A percentile compares a stretch with the other conserved stretches of the same genome.
phyloP scores from a whole-genome alignment of 257 asterid genomes.

The Thymus quinquecostatus region DNA sequence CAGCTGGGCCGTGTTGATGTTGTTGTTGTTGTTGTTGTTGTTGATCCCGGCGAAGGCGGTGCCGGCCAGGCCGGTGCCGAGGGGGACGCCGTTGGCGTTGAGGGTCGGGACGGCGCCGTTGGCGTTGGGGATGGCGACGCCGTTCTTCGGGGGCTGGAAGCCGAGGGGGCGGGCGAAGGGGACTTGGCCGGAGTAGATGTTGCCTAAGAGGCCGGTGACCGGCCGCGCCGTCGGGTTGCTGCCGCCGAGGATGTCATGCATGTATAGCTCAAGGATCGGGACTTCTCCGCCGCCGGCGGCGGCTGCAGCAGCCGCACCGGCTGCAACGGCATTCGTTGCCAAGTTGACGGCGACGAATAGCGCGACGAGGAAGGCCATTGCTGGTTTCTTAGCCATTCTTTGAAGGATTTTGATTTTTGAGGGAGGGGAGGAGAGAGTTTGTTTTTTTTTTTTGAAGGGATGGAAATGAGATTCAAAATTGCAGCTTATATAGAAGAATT shows the following conservation, averaged over 20 bases:
- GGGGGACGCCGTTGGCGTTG: constrained; percentile 68
- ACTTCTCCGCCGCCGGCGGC: neutral
- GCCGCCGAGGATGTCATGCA: constrained; percentile 95
- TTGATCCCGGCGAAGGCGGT: constrained; percentile 37
- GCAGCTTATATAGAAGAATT: neutral
- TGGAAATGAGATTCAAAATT: neutral
- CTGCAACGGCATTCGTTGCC: constrained; percentile 32
- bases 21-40: constrained; percentile 20
- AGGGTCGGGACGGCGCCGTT: constrained; percentile 81
- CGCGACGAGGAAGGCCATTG: constrained; percentile 29
- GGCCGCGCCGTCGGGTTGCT: constrained; percentile 89
- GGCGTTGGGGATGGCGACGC: constrained; percentile 81
- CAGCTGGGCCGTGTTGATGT: constrained; percentile 36
- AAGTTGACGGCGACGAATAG: constrained; percentile 31
- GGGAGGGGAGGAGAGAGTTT: neutral
- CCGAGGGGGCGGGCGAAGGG: constrained; percentile 96
- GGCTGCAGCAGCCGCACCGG: constrained; percentile 28
- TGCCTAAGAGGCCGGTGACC: constrained; percentile 79
- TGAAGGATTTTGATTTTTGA: constrained; percentile 3
- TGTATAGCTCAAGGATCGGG: constrained; percentile 74
- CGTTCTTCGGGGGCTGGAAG: constrained; percentile 60
- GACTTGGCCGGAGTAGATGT: constrained; percentile 87
- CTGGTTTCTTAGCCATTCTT: constrained; percentile 40
- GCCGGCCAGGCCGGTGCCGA: constrained; percentile 84
- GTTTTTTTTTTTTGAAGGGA: neutral